Conservation (phyloP, 768 basidiomycete species). For the Boletus barrowsii region DNA sequence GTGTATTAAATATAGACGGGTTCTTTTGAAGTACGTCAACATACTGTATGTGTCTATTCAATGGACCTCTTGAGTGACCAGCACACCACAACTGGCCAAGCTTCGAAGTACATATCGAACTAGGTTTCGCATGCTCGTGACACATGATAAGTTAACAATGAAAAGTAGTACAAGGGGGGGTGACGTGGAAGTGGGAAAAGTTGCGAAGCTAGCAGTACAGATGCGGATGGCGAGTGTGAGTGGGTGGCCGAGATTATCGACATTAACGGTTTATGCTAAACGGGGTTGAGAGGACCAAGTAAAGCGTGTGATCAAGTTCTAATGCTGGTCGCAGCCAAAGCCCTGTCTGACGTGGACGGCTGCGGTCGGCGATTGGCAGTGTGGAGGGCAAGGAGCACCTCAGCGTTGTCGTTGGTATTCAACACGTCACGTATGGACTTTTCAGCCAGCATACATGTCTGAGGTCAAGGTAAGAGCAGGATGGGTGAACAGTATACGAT, state of each 20-base stretch:
- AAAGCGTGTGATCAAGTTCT: slow-evolving; percentile 20
- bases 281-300: not conserved
- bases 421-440: slow-evolving; percentile 69
- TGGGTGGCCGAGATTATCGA: not conserved
- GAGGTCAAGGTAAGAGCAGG: not conserved
- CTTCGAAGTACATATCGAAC: not conserved
- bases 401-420: slow-evolving; percentile 63
- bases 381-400: slow-evolving; percentile 66
- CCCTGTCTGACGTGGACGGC: slow-evolving; percentile 16
- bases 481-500: too few relatives aligned
- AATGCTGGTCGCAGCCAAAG: slow-evolving; percentile 17
- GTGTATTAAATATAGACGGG: too few relatives aligned
- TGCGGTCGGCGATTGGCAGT: slow-evolving; percentile 21
- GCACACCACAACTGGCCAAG: not conserved
- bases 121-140: slow-evolving; percentile 7
- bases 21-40: too few relatives aligned
- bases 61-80: not conserved
- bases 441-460: slow-evolving; percentile 72
- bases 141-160: slow-evolving; percentile 20
- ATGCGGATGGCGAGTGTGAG: slow-evolving; percentile 13
- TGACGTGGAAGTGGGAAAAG: slow-evolving; percentile 1
- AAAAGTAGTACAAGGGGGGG: slow-evolving; percentile 17
- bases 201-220: slow-evolving; percentile 26
- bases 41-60: too few relatives aligned
- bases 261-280: slow-evolving; percentile 4